phyloP scores from a whole-genome alignment of 805 yeast species.

The Gaillardinia entomophila region DNA sequence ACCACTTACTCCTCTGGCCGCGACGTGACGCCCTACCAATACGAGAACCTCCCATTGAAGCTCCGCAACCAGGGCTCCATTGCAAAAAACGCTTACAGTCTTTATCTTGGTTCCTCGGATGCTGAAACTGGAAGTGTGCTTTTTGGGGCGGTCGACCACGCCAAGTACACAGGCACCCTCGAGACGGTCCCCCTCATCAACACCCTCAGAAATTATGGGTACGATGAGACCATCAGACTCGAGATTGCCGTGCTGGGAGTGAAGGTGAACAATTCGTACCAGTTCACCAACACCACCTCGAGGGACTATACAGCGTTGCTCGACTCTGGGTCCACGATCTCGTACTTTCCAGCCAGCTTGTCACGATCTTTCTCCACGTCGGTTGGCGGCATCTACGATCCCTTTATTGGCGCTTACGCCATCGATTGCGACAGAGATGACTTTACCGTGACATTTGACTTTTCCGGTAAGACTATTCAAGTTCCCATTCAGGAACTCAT shows the following conservation, averaged over 20 bases:
- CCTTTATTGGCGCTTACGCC: conserved; percentile 38
- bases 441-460: conserved; percentile 44
- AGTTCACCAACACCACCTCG: conserved; percentile 9
- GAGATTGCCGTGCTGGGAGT: conserved; percentile 45
- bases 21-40: conserved; percentile 15
- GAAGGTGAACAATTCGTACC: conserved; percentile 6
- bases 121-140: conserved; percentile 27
- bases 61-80: conserved; percentile 28
- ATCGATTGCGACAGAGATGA: conserved; percentile 34
- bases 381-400: conserved; percentile 38
- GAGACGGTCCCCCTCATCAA: conserved; percentile 38
- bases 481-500: conserved; percentile 38
- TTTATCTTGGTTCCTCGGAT: conserved; percentile 23
- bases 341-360: conserved; percentile 37
- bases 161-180: conserved; percentile 31
- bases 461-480: conserved; percentile 52
- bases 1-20: conserved; percentile 39
- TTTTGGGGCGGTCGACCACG: conserved; percentile 41
- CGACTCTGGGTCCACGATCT: conserved; percentile 32
- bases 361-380: conserved; percentile 29
- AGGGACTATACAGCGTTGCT: conserved; percentile 17
- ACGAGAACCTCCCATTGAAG: conserved; percentile 35
- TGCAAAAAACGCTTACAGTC: conserved; percentile 27
- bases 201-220: conserved; percentile 26
- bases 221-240: conserved; percentile 36